A percentile compares a stretch with the other conserved stretches of the same genome.
phyloP scores from a whole-genome alignment of 805 yeast species.

The Barnettozyma salicaria region DNA sequence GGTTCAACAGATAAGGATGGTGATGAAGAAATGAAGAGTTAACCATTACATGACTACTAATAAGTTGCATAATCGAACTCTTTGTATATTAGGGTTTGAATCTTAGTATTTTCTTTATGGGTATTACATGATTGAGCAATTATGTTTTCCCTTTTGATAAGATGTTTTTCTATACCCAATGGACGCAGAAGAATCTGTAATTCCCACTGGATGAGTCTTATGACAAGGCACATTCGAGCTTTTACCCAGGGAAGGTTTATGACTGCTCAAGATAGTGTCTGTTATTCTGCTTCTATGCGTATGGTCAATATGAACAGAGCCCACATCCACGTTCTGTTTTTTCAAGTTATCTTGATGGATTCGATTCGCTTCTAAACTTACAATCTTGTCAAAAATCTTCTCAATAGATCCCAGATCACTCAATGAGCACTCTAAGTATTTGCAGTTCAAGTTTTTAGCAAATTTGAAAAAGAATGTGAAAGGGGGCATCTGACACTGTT shows the following conservation, averaged over 20 bases:
- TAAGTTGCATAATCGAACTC: too few relatives aligned
- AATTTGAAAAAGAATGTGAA: slow-evolving; percentile 24
- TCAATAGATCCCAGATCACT: slow-evolving; percentile 14
- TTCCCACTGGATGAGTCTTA: too few relatives aligned
- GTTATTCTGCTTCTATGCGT: background rate
- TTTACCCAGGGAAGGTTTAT: slow-evolving; percentile 1
- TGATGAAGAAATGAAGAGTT: background rate
- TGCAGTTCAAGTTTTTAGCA: slow-evolving; percentile 29
- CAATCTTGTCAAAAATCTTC: slow-evolving; percentile 18
- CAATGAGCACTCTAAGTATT: slow-evolving; percentile 33
- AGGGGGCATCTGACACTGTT: slow-evolving; percentile 22
- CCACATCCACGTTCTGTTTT: background rate
- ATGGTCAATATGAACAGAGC: slow-evolving; percentile 1
- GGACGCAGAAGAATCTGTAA: too few relatives aligned
- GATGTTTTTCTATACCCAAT: slow-evolving; percentile 9
- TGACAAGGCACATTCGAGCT: too few relatives aligned
- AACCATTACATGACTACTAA: too few relatives aligned
- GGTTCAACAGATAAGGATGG: background rate
- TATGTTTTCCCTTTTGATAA: slow-evolving; percentile 5
- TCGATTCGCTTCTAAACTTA: slow-evolving; percentile 9
- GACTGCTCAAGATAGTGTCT: background rate
- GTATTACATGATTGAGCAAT: slow-evolving; percentile 6
- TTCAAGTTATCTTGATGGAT: background rate
- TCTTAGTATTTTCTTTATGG: background rate
- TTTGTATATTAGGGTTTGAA: background rate